A percentile compares a stretch with the other conserved stretches of the same genome.
These are phyloP conservation scores for Nicotiana knightiana DNA, from an alignment of 257 asterid species.

Conservation along the genomic window DNA sequence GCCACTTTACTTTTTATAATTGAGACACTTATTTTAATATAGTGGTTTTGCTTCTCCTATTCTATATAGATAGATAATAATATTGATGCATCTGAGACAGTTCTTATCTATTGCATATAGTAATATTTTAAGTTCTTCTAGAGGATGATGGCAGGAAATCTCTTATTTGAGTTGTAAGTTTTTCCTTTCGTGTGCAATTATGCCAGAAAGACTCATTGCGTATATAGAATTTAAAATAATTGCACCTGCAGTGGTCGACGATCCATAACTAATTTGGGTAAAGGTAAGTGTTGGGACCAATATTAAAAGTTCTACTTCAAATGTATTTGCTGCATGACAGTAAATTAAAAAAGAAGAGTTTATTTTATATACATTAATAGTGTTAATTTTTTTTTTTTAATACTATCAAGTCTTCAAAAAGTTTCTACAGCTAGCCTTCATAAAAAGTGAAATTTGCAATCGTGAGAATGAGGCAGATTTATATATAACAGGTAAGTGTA, in stretches of 20 bases:
- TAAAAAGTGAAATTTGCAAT: too few species aligned
- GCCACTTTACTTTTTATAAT: too few species aligned
- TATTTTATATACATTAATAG: too few species aligned
- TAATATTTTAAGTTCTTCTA: not conserved
- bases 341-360: too few species aligned
- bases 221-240: not conserved
- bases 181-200: not conserved
- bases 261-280: not conserved
- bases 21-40: too few species aligned
- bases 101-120: not conserved
- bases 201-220: not conserved
- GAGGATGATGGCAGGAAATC: not conserved
- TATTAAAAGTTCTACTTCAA: not conserved
- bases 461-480: too few species aligned
- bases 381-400: too few species aligned
- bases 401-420: too few species aligned
- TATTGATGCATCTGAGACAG: not conserved
- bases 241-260: not conserved
- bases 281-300: not conserved
- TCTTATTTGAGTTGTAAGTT: not conserved
- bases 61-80: not conserved
- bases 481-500: too few species aligned
- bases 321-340: not conserved
- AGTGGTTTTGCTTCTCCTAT: too few species aligned
- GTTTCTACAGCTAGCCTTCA: too few species aligned